These are phyloP conservation scores for Cryptococcus floricola DNA, from an alignment of 1,284 basidiomycete species.

Conservation along the genomic window DNA sequence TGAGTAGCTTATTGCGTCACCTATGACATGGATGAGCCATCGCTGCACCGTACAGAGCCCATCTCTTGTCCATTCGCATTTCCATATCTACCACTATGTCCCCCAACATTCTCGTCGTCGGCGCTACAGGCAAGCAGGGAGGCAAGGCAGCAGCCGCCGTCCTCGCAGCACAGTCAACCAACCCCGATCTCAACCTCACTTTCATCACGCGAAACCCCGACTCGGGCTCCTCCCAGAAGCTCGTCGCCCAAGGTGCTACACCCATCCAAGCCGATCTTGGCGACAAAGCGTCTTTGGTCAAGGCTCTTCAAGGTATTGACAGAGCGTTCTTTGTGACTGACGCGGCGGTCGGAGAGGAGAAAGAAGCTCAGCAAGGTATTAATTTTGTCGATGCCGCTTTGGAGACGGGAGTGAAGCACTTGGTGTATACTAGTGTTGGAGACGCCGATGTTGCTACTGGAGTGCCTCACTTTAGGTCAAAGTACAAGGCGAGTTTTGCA, in stretches of 20 bases:
- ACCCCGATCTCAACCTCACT: constrained; percentile 28
- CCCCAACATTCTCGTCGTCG: constrained; percentile 46
- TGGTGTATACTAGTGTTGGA: constrained; percentile 17
- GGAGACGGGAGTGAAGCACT: constrained; percentile 13
- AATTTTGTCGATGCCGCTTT: constrained; percentile 18
- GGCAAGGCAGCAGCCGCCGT: constrained; percentile 44
- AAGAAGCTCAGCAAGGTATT: constrained; percentile 23
- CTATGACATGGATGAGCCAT: no score
- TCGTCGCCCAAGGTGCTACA: constrained; percentile 35
- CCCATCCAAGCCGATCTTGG: constrained; percentile 50
- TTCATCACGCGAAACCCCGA: constrained; percentile 50
- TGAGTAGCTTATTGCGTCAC: no score
- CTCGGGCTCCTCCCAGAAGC: constrained; percentile 37
- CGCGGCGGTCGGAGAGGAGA: constrained; percentile 38
- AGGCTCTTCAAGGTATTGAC: constrained; percentile 39
- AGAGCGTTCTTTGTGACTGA: constrained; percentile 20
- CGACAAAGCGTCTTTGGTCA: constrained; percentile 34
- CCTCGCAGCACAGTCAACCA: constrained; percentile 14
- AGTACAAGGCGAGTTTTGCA: constrained; percentile 42
- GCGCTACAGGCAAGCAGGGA: constrained; percentile 54
- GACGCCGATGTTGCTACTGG: constrained; percentile 8
- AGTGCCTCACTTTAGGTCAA: constrained; percentile 20
- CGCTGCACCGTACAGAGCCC: no score
- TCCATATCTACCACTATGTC: no score
- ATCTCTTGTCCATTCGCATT: no score